phyloP scores from a whole-genome alignment of 768 basidiomycete genomes.

The Pleurotus salmoneostramineus region DNA sequence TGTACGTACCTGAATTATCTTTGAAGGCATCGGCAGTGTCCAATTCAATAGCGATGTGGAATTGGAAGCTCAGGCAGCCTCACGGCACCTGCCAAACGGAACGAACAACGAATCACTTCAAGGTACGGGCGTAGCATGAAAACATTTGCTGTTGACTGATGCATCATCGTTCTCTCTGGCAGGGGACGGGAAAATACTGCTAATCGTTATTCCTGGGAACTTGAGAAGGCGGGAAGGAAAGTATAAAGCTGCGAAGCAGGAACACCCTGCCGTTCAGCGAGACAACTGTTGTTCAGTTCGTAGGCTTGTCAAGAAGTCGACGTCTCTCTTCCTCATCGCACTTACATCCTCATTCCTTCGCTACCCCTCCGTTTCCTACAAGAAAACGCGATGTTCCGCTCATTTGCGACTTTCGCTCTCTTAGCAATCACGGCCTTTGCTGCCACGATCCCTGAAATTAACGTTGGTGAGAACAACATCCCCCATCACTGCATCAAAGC shows the following conservation, averaged over 20 bases:
- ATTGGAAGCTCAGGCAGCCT: neutral
- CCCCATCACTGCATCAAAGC: neutral
- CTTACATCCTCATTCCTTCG: too few species aligned
- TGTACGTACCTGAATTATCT: neutral
- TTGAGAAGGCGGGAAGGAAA: too few species aligned
- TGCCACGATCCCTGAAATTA: neutral
- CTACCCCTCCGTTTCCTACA: neutral
- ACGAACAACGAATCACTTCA: too few species aligned
- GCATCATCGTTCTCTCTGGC: neutral
- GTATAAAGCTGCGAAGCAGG: neutral
- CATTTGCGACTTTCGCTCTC: neutral
- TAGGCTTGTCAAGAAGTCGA: too few species aligned
- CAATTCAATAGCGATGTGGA: neutral
- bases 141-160: neutral
- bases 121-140: too few species aligned
- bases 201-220: neutral
- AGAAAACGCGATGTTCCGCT: neutral
- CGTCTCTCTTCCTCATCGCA: too few species aligned
- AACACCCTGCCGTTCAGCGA: too few species aligned
- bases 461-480: neutral
- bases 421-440: neutral
- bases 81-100: neutral
- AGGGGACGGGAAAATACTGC: neutral
- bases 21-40: neutral
- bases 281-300: neutral